Base-by-base conservation (phyloP, 1,139 yeast species). In the Citeromyces siamensis region DNA sequence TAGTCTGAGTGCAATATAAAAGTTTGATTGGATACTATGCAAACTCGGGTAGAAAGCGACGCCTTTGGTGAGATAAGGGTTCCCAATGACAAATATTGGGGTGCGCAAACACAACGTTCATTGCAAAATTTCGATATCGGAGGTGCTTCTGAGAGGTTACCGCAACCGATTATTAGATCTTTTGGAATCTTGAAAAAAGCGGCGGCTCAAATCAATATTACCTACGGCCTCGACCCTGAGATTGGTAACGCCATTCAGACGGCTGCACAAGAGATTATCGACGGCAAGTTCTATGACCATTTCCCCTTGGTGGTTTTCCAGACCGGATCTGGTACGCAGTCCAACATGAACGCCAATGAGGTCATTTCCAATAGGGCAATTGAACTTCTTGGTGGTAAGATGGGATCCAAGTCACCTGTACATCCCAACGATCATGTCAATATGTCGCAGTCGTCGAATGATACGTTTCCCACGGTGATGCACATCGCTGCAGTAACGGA, bases 391-490 rank as follows among this genome's bases (percentile, higher is more conserved):
- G 97, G 96, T 43, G 98, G 98, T 44, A 70, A 68, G 55, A 63
- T 80, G 56, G 98, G 98, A 41, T 77, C 95, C 44, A 90, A 90
- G 68, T 70, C 62, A 44, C 95, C 95, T 17, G 95, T 90, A 39
- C 98, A 90, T 62, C 98, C 98, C 47, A 90, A 90, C 63, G 97
- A 90, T 64, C 97, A 90, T 63, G 94, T 90, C 54, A 90, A 90
- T 71, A 90, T 86, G 88, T 85, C 96, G 12, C 98, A 90, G 64
- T 85, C 96, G 14, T 85, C 96, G 35, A 90, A 90, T 60, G 98
- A 90, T 63, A 90, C 98, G 40, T 84, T 88, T 82, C 98, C 98
- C 48, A 88, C 98, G 26, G 98, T 90, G 41, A 90, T 90, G 98
- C 98, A 90, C 66, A 90, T 90, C 63, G 97, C 98, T 38, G 96